A percentile compares a stretch with the other conserved stretches of the same genome.
phyloP scores from a whole-genome alignment of 306 rosid species.

The Ormosia emarginata region DNA sequence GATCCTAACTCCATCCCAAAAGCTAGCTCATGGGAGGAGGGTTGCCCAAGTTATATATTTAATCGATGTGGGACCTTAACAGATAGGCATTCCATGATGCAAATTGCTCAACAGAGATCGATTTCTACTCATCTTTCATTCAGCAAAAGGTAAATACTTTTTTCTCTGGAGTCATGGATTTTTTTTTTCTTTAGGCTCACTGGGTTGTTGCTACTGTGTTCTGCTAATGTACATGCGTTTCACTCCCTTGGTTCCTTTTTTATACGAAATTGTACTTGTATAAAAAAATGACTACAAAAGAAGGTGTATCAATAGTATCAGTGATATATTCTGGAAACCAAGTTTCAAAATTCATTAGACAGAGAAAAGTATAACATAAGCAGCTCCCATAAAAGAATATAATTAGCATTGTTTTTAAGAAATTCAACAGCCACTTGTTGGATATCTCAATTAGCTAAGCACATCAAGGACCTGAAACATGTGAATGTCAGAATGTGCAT shows the following conservation, averaged over 20 bases:
- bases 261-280: not conserved
- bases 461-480: not conserved
- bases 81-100: not conserved
- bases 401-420: not conserved
- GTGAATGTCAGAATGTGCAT: not conserved
- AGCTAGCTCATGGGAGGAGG: too few species aligned
- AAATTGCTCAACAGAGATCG: not conserved
- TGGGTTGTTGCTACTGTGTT: not conserved
- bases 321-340: not conserved
- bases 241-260: not conserved
- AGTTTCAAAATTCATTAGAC: not conserved
- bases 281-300: not conserved
- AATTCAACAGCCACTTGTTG: not conserved
- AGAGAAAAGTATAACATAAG: not conserved
- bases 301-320: not conserved
- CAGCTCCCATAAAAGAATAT: not conserved
- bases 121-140: not conserved
- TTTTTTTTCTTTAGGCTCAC: not conserved
- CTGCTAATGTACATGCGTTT: not conserved
- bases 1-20: too few species aligned
- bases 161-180: not conserved
- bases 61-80: too few species aligned
- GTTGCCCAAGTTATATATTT: too few species aligned
- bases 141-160: not conserved
- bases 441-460: not conserved